Evolutionary conservation across 2,329 filamentous ascomycete species (phyloP).

Genomic region (Phialocephala sp.): DNA sequence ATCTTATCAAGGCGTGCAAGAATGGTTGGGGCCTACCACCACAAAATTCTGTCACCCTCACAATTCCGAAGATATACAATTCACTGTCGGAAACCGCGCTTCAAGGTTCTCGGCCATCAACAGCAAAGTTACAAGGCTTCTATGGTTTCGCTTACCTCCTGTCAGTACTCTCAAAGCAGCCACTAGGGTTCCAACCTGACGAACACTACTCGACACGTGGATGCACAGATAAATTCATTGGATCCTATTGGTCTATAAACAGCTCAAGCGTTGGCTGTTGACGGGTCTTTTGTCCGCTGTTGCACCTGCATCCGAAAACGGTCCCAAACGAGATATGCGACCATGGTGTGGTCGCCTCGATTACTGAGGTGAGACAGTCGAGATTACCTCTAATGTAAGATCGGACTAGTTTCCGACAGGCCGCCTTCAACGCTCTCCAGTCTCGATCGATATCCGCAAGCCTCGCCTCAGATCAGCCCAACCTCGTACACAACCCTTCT

Average conservation of each 20-base stretch:
- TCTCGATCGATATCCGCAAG: too few relatives aligned
- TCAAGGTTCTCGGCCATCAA: neutral
- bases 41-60: neutral
- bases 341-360: neutral
- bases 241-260: neutral
- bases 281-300: neutral
- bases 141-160: constrained; percentile 2
- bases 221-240: neutral
- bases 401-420: neutral
- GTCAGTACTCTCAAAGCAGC: neutral
- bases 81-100: neutral
- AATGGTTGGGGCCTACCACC: neutral
- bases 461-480: constrained; percentile 20
- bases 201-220: neutral
- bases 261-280: neutral
- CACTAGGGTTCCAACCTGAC: neutral
- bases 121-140: neutral
- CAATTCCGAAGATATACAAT: neutral
- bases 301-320: neutral
- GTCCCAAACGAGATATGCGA: neutral
- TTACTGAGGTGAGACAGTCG: neutral
- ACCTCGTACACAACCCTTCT: constrained; percentile 38
- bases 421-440: neutral
- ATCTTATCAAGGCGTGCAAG: neutral
- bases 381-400: neutral